Evolutionary conservation across 2,329 filamentous ascomycete species (phyloP).

Genomic region (Cytospora paraplurivora): DNA sequence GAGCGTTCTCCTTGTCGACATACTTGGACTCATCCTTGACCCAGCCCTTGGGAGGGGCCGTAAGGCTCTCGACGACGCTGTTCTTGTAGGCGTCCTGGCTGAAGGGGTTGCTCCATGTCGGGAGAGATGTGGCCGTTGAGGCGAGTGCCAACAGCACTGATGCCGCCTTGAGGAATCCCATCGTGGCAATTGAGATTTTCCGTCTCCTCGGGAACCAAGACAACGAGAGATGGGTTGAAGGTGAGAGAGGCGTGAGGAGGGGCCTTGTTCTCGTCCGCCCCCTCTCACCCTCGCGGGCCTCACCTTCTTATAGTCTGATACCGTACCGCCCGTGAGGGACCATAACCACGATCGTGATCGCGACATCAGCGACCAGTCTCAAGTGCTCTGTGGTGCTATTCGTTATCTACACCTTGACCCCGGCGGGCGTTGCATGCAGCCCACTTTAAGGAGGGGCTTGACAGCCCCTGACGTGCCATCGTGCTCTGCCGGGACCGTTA

Average conservation of each 20-base stretch:
- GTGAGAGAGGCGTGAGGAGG: not conserved
- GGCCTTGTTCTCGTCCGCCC: too few relatives aligned
- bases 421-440: not conserved
- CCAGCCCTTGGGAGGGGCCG: slow-evolving; percentile 25
- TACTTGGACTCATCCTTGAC: slow-evolving; percentile 20
- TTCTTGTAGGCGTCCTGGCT: slow-evolving; percentile 15
- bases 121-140: slow-evolving; percentile 15
- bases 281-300: too few relatives aligned
- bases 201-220: not conserved
- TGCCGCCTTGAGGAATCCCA: slow-evolving; percentile 20
- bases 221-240: slow-evolving; percentile 10
- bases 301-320: not conserved
- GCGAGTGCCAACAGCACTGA: slow-evolving; percentile 19
- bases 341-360: not conserved
- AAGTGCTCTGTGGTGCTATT: not conserved
- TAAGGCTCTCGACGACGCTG: slow-evolving; percentile 21
- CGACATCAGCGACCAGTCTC: not conserved
- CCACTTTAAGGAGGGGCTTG: not conserved
- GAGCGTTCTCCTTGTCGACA: slow-evolving; percentile 21
- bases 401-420: not conserved
- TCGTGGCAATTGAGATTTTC: not conserved
- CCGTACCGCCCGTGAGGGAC: not conserved
- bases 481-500: not conserved
- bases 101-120: slow-evolving; percentile 7
- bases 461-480: slow-evolving; percentile 8